phyloP scores from a whole-genome alignment of 2,329 filamentous ascomycete genomes.

The Cryphonectria japonica region DNA sequence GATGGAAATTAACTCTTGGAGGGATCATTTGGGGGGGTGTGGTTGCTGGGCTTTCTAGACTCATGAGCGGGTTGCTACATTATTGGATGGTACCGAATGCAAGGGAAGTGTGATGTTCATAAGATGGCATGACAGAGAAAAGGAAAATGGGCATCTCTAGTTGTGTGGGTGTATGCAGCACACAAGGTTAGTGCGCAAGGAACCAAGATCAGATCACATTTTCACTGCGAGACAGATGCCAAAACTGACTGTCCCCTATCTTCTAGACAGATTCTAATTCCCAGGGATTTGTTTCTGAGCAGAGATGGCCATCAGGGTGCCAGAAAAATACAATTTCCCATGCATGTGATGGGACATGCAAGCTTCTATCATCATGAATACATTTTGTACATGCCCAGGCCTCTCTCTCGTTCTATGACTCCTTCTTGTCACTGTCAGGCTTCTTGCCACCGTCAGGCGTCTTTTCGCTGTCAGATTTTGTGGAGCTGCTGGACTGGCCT shows the following conservation, averaged over 20 bases:
- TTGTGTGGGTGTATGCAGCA: neutral
- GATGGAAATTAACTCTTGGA: no score
- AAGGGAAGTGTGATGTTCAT: no score
- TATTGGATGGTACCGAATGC: neutral
- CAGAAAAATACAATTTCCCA: neutral
- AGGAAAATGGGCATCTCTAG: no score
- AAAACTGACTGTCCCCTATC: neutral
- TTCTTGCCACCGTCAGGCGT: constrained; percentile 30
- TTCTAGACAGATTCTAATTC: neutral
- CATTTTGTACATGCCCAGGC: constrained; percentile 6
- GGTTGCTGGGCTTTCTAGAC: no score
- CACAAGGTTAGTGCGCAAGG: no score
- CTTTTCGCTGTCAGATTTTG: constrained; percentile 28
- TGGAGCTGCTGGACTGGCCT: constrained; percentile 17
- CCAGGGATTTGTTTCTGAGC: constrained; percentile 5
- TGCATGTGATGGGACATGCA: constrained; percentile 5
- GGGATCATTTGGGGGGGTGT: no score
- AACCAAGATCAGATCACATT: neutral
- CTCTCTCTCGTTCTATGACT: neutral
- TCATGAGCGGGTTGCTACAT: neutral
- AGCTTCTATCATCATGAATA: constrained; percentile 7
- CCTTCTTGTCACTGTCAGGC: constrained; percentile 31
- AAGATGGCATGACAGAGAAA: no score
- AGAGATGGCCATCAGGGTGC: constrained; percentile 10
- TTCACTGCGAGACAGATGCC: neutral